Evolutionary conservation across 108 stramenopile genomes (phyloP), one percentile per base, ranked within the genome.

Genomic region (Fragilariopsis cylindrus): DNA sequence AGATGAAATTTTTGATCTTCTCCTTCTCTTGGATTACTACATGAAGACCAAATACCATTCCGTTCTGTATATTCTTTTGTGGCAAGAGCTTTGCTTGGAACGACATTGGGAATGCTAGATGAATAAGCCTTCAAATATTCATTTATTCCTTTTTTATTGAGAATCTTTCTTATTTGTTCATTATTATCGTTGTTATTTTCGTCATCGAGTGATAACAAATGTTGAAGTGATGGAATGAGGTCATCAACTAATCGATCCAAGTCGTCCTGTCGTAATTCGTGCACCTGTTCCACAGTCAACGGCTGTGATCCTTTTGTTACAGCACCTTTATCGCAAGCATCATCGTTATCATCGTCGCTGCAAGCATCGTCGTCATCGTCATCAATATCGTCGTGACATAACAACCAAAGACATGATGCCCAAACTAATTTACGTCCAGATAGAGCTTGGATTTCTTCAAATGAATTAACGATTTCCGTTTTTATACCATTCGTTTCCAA

Each of bases 331-430:
- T 2, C 30, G 30, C 30, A 30, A 30, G 30, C 30, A 30, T 21
- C 43, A 44, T 57, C 18, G 62, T 64, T 63, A 39, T 39, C 4
- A 39, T 30, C 11, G 62, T 5, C 30, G 65, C 43, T 66, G 4
- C n/a, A 60, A 16, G 11, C 19, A 16, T 16, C 58, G n/a, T 52
- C 13, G 50, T 45, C 5, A 39, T 50, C 56, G 1, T 16, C 43
- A 11, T 9, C 40, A 50, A 73, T 21, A 6, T 12, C 7, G 62
- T 71, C 54, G 64, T 87, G 86, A 66, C 89, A 90, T 3, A 90
- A 43, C 39, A 90, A 66, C 89, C 89, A 90, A 74, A 90, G 70
- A 43, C 80, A 70, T 44, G 86, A 81, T 19, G 87, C 85, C 90
- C 90, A 91, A 7, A 83, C 55, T 12, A 90, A 46, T 55, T 90